Evolutionary conservation across 768 basidiomycete genomes (phyloP).

Genomic region (Podaxis sp.): DNA sequence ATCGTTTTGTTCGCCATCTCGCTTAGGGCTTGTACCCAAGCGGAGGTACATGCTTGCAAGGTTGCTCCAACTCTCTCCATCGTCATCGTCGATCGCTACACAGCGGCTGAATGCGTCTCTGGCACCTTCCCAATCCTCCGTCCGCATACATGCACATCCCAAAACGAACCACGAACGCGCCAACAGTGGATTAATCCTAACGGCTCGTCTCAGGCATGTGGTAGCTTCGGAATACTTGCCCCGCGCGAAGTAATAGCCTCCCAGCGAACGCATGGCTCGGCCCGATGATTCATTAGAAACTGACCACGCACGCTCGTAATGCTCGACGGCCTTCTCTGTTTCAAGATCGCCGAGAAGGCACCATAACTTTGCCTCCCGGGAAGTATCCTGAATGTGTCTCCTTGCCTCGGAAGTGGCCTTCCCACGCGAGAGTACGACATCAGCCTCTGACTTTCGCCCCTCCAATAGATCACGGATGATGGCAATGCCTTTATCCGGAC

Average conservation of each 20-base stretch:
- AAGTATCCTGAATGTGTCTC: constrained; percentile 50
- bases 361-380: constrained; percentile 89
- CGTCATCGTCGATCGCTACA: constrained; percentile 91
- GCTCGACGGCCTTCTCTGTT: constrained; percentile 59
- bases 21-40: constrained; percentile 48
- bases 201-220: constrained; percentile 66
- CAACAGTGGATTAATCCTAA: constrained; percentile 85
- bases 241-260: constrained; percentile 75
- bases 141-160: constrained; percentile 86
- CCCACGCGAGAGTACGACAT: constrained; percentile 60
- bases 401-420: constrained; percentile 46
- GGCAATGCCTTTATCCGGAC: constrained; percentile 69
- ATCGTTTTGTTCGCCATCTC: constrained; percentile 26
- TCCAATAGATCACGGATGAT: constrained; percentile 86
- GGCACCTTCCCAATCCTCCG: constrained; percentile 82
- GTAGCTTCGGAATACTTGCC: constrained; percentile 64
- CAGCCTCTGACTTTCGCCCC: constrained; percentile 82
- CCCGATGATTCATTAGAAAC: constrained; percentile 80
- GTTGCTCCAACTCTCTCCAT: constrained; percentile 98
- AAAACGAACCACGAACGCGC: constrained; percentile 94
- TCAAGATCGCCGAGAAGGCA: constrained; percentile 94
- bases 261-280: constrained; percentile 89
- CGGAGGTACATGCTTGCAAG: constrained; percentile 92
- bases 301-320: constrained; percentile 85
- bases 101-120: constrained; percentile 82